These are phyloP conservation scores for Ophiostoma pallidulum DNA, from an alignment of 2,329 filamentous ascomycete species.

Conservation along the genomic window DNA sequence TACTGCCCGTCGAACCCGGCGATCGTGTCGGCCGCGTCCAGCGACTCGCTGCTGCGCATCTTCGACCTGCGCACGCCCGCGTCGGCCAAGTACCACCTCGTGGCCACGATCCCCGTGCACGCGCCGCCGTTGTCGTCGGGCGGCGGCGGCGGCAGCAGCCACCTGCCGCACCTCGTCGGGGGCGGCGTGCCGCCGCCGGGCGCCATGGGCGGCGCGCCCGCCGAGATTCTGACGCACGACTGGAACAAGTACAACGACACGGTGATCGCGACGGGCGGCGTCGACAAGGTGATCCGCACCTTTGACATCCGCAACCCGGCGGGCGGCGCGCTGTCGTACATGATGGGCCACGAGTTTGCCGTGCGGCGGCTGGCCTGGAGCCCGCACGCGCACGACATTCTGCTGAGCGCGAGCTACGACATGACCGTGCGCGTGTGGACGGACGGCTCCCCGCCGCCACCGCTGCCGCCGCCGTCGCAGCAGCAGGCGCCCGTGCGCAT, in stretches of 20 bases:
- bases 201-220: constrained; percentile 44
- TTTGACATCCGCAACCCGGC: constrained; percentile 79
- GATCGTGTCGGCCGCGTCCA: constrained; percentile 77
- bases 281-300: constrained; percentile 76
- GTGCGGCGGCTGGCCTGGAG: constrained; percentile 82
- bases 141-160: too few relatives aligned
- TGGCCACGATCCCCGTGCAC: constrained; percentile 75
- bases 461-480: constrained; percentile 17
- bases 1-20: constrained; percentile 84
- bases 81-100: constrained; percentile 79
- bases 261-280: constrained; percentile 77
- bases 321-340: constrained; percentile 60
- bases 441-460: constrained; percentile 46
- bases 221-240: constrained; percentile 86
- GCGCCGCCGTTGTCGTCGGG: constrained; percentile 40
- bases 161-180: constrained; percentile 18
- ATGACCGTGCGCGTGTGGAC: constrained; percentile 96
- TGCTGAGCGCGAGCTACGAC: constrained; percentile 89
- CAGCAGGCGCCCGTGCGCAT: constrained; percentile 30
- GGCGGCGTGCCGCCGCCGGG: constrained; percentile 16
- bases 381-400: constrained; percentile 79
- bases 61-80: constrained; percentile 87
- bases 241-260: constrained; percentile 97
- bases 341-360: constrained; percentile 86
- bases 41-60: constrained; percentile 79